Evolutionary conservation across 2,329 filamentous ascomycete species (phyloP), one percentile per base, ranked within the genome.

Genomic region (Chalaropsis thielavioides): DNA sequence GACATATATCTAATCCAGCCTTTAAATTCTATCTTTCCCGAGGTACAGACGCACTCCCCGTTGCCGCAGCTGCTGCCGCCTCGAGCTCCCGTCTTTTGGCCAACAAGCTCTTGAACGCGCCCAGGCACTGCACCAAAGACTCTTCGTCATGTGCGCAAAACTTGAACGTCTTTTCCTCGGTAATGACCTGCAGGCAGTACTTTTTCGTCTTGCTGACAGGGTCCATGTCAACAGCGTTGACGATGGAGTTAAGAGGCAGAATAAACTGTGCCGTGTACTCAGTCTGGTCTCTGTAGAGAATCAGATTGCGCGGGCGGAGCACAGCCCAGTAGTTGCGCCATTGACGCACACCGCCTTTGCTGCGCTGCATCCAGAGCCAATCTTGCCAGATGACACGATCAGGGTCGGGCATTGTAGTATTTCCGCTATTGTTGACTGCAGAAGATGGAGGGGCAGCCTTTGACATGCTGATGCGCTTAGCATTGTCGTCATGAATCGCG

Each of bases 311-410:
- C 0, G 90, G 87, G 40, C 94, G 88, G 62, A 99, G 81, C 0
- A 97, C 94, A 13, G 88, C 88, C 94, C 94, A 97, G 67, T 91
- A 81, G 70, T 90, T 87, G 78, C 96, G 96, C 94, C 94, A 99
- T 71, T 95, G 89, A 59, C 88, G 85, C 64, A 99, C 80, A 8
- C 91, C 90, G 24, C 87, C 81, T 71, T 90, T 92, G 68, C 86
- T 89, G 70, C 89, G 90, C 65, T 96, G 82, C 68, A 90, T 85
- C 74, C 89, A 88, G 40, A 97, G 83, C 80, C 90, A 92, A 62
- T 92, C 92, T 72, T 97, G 91, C 82, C 89, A 96, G 56, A 97
- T 83, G n/a, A 97, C 87, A 31, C 92, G 87, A 73, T 96, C 92
- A 0, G 87, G 85, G 68, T 94, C 90, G 64, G 81, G 78, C 64